Conservation (phyloP, 768 basidiomycete genomes). For the Termitomyces titanicus region DNA sequence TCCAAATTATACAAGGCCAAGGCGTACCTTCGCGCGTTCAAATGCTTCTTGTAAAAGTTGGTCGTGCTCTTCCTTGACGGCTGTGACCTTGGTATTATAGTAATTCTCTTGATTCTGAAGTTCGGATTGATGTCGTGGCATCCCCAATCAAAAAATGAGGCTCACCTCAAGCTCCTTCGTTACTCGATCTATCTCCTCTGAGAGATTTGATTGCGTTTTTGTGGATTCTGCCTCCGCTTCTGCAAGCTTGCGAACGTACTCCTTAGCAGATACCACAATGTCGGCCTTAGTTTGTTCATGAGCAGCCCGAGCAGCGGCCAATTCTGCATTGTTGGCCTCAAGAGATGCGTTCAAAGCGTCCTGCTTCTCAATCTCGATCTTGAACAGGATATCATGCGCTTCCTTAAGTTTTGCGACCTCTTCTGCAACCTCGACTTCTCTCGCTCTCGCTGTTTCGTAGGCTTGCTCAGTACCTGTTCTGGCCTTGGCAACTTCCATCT, state of each 20-base stretch:
- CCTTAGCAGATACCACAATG: conserved; percentile 40
- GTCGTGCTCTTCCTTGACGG: conserved; percentile 62
- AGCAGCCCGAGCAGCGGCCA: conserved; percentile 39
- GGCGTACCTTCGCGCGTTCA: conserved; percentile 73
- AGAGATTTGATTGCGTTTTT: conserved; percentile 47
- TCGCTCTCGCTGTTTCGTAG: conserved; percentile 40
- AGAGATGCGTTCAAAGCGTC: conserved; percentile 39
- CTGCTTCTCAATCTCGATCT: conserved; percentile 41
- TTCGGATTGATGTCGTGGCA: conserved; percentile 5
- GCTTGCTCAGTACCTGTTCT: conserved; percentile 44
- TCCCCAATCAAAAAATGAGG: background rate
- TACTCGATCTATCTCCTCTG: conserved; percentile 53
- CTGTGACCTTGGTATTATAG: conserved; percentile 64
- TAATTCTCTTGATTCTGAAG: conserved; percentile 63
- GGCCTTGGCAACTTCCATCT: conserved; percentile 51
- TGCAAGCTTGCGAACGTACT: conserved; percentile 43
- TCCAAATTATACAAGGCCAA: conserved; percentile 1
- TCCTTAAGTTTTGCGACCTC: conserved; percentile 36
- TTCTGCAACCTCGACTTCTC: conserved; percentile 41
- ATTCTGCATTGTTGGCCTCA: conserved; percentile 42
- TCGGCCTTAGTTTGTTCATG: conserved; percentile 48
- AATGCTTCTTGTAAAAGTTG: conserved; percentile 65
- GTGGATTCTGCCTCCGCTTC: conserved; percentile 49
- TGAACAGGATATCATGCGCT: conserved; percentile 44
- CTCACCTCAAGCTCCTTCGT: conserved; percentile 63